Evolutionary conservation across 495 filamentous ascomycete genomes (phyloP).

Genomic region (Niebla homalea): DNA sequence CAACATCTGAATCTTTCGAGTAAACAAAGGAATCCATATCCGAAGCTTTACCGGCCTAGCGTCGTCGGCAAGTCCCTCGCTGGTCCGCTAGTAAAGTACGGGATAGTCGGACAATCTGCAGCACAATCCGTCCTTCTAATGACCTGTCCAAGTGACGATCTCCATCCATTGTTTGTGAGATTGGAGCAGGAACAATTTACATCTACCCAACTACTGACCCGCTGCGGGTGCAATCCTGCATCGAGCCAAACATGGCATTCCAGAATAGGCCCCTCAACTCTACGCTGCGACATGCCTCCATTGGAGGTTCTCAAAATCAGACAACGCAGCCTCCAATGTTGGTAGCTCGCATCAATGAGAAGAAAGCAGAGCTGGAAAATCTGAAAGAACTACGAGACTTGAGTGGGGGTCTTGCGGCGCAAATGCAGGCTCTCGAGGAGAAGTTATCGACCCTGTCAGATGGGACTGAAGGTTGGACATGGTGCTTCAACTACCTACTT

Average conservation of each 20-base stretch:
- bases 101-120: too few species aligned
- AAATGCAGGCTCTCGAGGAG: conserved; percentile 83
- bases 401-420: conserved; percentile 69
- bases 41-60: too few species aligned
- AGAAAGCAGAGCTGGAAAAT: conserved; percentile 85
- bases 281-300: conserved; percentile 48
- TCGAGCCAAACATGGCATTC: conserved; percentile 37
- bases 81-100: too few species aligned
- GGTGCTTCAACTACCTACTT: neutral
- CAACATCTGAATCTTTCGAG: neutral
- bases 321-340: conserved; percentile 59
- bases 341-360: conserved; percentile 79
- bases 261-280: conserved; percentile 44
- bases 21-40: neutral
- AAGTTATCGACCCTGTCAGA: conserved; percentile 80
- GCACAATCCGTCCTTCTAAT: too few species aligned
- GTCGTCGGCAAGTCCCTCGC: too few species aligned
- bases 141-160: too few species aligned
- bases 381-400: conserved; percentile 77
- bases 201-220: too few species aligned
- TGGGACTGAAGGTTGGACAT: conserved; percentile 68
- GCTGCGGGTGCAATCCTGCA: too few species aligned
- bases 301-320: conserved; percentile 24
- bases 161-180: too few species aligned
- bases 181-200: too few species aligned